phyloP scores from a whole-genome alignment of 2,329 filamentous ascomycete species.

The Fusarium begoniae region DNA sequence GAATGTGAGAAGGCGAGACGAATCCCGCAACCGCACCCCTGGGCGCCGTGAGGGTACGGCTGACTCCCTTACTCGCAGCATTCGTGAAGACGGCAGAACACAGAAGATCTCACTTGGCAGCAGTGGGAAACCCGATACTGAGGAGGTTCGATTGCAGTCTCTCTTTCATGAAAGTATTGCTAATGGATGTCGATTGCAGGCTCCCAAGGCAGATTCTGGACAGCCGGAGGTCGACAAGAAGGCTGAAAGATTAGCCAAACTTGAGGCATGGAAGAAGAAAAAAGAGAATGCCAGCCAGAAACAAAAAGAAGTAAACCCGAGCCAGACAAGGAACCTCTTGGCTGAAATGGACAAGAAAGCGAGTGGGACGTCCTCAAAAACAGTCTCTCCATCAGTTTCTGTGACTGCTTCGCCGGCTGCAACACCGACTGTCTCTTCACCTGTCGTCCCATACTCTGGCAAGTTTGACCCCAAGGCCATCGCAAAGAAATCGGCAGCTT shows the following conservation, averaged over 20 bases:
- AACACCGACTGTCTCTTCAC: slow-evolving; percentile 57
- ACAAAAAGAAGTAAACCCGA: slow-evolving; percentile 72
- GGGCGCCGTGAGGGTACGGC: slow-evolving; percentile 74
- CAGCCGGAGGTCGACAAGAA: slow-evolving; percentile 78
- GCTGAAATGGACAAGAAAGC: slow-evolving; percentile 79
- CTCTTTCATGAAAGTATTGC: slow-evolving; percentile 31
- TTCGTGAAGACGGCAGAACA: slow-evolving; percentile 69
- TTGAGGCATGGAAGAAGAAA: slow-evolving; percentile 94
- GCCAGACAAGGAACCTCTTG: slow-evolving; percentile 72
- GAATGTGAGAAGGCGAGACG: slow-evolving; percentile 77
- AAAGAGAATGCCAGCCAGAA: slow-evolving; percentile 80
- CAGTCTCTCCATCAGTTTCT: slow-evolving; percentile 61
- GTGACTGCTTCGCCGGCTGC: slow-evolving; percentile 61
- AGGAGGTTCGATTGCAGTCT: slow-evolving; percentile 63
- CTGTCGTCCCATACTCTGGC: slow-evolving; percentile 71
- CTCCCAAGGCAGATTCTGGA: slow-evolving; percentile 54
- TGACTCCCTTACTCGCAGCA: slow-evolving; percentile 73
- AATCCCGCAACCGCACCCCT: slow-evolving; percentile 72
- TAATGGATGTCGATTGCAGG: slow-evolving; percentile 58
- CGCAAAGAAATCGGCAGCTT: slow-evolving; percentile 77
- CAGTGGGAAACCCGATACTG: slow-evolving; percentile 58
- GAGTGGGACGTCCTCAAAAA: slow-evolving; percentile 55
- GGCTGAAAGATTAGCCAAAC: slow-evolving; percentile 79
- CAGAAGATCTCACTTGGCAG: slow-evolving; percentile 62
- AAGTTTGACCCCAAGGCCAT: slow-evolving; percentile 91